Evolutionary conservation across 1,284 basidiomycete species (phyloP).

Genomic region (Meira nashicola): DNA sequence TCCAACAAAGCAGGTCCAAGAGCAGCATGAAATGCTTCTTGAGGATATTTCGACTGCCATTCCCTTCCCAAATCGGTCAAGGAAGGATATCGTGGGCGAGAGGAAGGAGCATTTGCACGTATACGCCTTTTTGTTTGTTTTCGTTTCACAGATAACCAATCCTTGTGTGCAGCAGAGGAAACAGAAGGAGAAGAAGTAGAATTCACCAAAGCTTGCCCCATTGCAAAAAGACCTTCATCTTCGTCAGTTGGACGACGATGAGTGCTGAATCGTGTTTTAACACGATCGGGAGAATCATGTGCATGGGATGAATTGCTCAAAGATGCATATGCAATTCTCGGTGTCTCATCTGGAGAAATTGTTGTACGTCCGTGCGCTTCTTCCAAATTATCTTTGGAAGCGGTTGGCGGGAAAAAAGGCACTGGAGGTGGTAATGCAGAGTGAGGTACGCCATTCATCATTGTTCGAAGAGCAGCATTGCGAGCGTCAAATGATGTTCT

Average conservation of each 20-base stretch:
- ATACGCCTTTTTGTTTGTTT: neutral
- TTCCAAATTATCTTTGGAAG: too few relatives aligned
- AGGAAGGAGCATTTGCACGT: neutral
- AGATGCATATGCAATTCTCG: conserved; percentile 16
- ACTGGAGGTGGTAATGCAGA: too few relatives aligned
- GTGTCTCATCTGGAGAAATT: conserved; percentile 13
- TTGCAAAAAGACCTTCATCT: neutral
- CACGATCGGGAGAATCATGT: neutral
- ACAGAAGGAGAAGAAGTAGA: neutral
- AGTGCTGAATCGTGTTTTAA: neutral
- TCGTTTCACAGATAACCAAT: too few relatives aligned
- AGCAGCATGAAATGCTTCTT: conserved; percentile 1
- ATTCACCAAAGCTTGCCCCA: neutral
- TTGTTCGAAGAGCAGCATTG: too few relatives aligned
- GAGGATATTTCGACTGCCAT: conserved; percentile 12
- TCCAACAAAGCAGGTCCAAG: neutral
- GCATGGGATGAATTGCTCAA: conserved; percentile 9
- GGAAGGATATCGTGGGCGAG: conserved; percentile 17
- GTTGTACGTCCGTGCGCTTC: neutral
- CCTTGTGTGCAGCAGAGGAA: too few relatives aligned
- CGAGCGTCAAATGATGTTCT: too few relatives aligned
- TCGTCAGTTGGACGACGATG: neutral
- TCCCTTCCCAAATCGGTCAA: conserved; percentile 16
- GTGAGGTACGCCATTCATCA: too few relatives aligned
- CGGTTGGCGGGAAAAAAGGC: too few relatives aligned